A percentile compares a stretch with the other conserved stretches of the same genome.
Conservation (phyloP, 2,329 filamentous ascomycete genomes). For the Sporothrix sp. region DNA sequence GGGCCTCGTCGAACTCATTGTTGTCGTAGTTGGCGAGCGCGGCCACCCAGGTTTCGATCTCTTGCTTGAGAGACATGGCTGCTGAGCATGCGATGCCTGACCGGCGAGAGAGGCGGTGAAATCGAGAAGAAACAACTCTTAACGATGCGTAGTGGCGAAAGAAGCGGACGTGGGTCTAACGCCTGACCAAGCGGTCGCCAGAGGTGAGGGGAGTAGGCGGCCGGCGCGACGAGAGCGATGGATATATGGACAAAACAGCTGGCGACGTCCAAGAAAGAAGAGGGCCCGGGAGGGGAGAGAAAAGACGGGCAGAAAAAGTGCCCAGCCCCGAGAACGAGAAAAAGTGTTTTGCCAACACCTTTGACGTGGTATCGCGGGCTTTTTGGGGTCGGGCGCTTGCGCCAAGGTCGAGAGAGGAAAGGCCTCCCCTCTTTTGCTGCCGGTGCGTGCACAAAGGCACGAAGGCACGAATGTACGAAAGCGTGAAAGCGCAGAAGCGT, state of each 20-base stretch:
- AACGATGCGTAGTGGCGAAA: neutral
- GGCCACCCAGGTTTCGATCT: constrained; percentile 97
- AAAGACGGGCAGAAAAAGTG: neutral
- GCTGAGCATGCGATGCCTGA: neutral
- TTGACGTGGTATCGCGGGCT: constrained; percentile 4
- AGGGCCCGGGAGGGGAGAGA: neutral
- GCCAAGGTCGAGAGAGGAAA: constrained; percentile 9
- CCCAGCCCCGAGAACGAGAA: neutral
- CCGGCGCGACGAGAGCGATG: neutral
- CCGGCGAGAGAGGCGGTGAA: neutral
- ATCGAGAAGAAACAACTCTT: neutral
- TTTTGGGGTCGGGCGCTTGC: constrained; percentile 11
- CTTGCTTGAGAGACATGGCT: constrained; percentile 44
- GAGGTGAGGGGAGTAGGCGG: neutral
- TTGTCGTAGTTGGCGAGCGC: constrained; percentile 90
- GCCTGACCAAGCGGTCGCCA: neutral
- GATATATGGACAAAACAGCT: neutral
- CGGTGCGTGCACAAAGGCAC: neutral
- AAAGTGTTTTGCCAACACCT: neutral
- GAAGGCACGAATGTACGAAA: too few species aligned
- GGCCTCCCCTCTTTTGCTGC: neutral
- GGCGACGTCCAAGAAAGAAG: neutral
- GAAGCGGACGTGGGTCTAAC: neutral
- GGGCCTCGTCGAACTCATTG: constrained; percentile 88
- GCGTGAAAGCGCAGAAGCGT: too few species aligned